Evolutionary conservation across 495 filamentous ascomycete species (phyloP).

Genomic region (Hyaloscypha finlandica): DNA sequence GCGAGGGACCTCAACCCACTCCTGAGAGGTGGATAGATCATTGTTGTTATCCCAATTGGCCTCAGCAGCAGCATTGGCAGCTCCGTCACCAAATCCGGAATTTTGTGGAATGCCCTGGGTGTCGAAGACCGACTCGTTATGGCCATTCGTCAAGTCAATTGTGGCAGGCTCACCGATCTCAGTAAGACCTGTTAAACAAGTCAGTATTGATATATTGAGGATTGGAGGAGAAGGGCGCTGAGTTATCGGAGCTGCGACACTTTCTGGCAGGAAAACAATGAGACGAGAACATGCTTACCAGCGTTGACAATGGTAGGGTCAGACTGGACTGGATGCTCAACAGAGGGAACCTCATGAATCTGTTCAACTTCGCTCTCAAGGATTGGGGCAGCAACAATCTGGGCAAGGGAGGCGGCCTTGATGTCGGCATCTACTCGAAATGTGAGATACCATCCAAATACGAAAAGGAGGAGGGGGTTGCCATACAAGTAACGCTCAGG

Average conservation of each 20-base stretch:
- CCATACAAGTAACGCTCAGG: constrained; percentile 78
- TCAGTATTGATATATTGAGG: neutral
- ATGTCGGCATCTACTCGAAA: constrained; percentile 61
- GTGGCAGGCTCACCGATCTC: constrained; percentile 60
- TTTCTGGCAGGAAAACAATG: neutral
- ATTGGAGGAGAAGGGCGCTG: neutral
- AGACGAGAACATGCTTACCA: constrained; percentile 32
- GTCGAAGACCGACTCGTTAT: constrained; percentile 39
- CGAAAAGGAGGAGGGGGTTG: neutral
- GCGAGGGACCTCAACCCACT: constrained; percentile 77
- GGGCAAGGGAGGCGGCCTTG: constrained; percentile 58
- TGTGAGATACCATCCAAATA: neutral
- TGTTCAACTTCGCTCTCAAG: constrained; percentile 32
- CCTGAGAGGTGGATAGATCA: constrained; percentile 59
- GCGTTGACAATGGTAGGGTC: constrained; percentile 79
- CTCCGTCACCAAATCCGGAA: constrained; percentile 58
- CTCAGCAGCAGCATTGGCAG: constrained; percentile 69
- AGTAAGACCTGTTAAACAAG: constrained; percentile 46
- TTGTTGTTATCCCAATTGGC: constrained; percentile 66
- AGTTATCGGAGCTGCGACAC: neutral
- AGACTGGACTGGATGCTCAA: constrained; percentile 46
- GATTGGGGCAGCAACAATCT: constrained; percentile 46
- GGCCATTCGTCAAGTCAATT: constrained; percentile 52
- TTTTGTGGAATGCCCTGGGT: constrained; percentile 46
- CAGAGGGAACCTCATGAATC: constrained; percentile 11